These are phyloP conservation scores for Fremontodendron californicum DNA, from an alignment of 345 rosid species.

Conservation along the genomic window DNA sequence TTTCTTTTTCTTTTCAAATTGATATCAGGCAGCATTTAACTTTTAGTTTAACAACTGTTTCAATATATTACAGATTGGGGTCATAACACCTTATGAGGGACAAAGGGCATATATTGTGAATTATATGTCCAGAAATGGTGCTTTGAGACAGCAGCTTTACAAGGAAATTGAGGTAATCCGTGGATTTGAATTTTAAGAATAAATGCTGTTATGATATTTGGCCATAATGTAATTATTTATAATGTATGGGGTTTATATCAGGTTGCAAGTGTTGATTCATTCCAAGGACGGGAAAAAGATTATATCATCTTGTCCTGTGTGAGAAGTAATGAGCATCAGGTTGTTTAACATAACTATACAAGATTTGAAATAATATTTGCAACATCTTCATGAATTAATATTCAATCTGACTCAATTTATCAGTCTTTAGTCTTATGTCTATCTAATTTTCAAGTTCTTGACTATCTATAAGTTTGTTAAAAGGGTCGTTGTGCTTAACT, in stretches of 20 bases:
- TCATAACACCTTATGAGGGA: conserved; percentile 97
- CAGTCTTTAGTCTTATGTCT: not conserved
- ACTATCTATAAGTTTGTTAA: not conserved
- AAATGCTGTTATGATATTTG: not conserved
- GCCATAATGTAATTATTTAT: not conserved
- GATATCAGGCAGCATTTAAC: not conserved
- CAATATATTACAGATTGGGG: conserved; percentile 68
- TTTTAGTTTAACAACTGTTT: not conserved
- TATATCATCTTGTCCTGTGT: conserved; percentile 98
- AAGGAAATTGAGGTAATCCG: conserved; percentile 89
- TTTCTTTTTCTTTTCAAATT: not conserved
- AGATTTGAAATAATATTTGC: too few species aligned
- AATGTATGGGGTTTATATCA: conserved; percentile 21
- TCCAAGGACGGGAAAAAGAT: conserved; percentile 99
- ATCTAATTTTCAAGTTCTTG: not conserved
- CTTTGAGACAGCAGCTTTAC: conserved; percentile 96
- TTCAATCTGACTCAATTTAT: not conserved
- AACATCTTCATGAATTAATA: not conserved
- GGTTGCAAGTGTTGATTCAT: conserved; percentile 99
- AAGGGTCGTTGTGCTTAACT: not conserved
- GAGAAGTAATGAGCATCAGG: conserved; percentile 99
- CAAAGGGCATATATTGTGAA: conserved; percentile 98
- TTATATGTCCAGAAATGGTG: conserved; percentile 97
- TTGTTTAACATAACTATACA: conserved; percentile 24
- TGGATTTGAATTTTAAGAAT: conserved; percentile 9